Evolutionary conservation across 1,139 yeast species (phyloP), one percentile per base, ranked within the genome.

Genomic region (Pichia sp.): DNA sequence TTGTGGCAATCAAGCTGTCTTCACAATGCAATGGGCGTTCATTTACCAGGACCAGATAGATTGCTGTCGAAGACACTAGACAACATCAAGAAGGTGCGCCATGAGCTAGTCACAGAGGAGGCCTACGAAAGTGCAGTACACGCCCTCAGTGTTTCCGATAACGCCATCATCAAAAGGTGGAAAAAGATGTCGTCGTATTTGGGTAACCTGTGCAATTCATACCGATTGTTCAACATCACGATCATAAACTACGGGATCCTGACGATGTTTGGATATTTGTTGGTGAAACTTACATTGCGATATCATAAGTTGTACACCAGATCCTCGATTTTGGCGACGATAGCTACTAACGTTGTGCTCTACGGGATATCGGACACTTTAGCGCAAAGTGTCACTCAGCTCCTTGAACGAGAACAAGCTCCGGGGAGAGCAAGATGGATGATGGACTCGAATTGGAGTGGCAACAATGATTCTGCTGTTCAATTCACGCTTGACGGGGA

Each of bases 291-390:
- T 49, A 80, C 87, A 3, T 74, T 80, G 34, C 76, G 77, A 52
- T 86, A 85, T 65, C 82, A 83, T 51, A 76, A 74, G n/a, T 68
- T 89, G 52, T 90, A 90, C 68, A 78, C 79, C 63, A 76, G 74
- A 58, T 82, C 82, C 54, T 85, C 95, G 0, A 70, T 90, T 31
- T 67, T 87, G 16, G 90, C 97, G 5, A 88, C 92, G 49, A 80
- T 89, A 55, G 81, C 86, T n/a, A 85, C 97, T 0, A 92, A 92
- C 66, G 73, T 88, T 43, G 82, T 92, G 11, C 73, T 92, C 5
- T 89, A 85, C 67, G 97, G 97, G 0, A 82, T 90, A 8, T 90
- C 97, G 0, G 99, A 92, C 67, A 83, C 93, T 0, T 70, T 90
- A 58, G 99, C 98, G 0, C 99, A 93, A 69, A 77, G 87, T 1